Percentiles rank a stretch among this genome's conserved stretches.
Conservation (phyloP, 805 yeast species). For the Monosporozyma yasuniensis region DNA sequence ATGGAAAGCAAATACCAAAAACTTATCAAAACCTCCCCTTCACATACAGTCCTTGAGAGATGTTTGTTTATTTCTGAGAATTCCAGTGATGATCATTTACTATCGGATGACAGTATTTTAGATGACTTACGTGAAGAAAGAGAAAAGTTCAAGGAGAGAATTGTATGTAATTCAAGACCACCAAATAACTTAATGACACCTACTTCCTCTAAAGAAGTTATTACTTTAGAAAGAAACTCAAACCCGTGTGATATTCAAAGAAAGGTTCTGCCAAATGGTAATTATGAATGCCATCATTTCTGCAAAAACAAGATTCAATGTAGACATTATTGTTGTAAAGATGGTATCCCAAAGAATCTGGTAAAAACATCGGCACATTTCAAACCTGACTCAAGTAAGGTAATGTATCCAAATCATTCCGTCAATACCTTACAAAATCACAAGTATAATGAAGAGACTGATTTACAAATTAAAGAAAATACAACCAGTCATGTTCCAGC, state of each 20-base stretch:
- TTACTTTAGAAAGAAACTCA: neutral
- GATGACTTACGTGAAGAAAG: neutral
- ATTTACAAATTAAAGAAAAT: neutral
- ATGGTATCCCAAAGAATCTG: constrained; percentile 30
- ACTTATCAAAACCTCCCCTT: neutral
- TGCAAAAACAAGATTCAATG: constrained; percentile 35
- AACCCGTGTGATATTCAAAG: no score
- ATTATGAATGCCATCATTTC: constrained; percentile 34
- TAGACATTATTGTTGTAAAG: constrained; percentile 41
- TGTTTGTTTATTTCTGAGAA: neutral
- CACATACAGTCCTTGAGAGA: neutral
- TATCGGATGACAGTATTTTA: constrained; percentile 12
- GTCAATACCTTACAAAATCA: no score
- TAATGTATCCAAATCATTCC: no score
- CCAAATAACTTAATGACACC: neutral
- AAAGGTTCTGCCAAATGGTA: constrained; percentile 25
- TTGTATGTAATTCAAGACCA: neutral
- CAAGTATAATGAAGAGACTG: neutral
- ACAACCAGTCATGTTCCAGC: neutral
- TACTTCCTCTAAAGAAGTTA: neutral
- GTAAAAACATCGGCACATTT: neutral
- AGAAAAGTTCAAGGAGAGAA: neutral
- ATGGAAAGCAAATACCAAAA: constrained; percentile 3
- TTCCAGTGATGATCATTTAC: neutral
- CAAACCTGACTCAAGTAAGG: no score